Evolutionary conservation across 805 yeast species (phyloP).

Genomic region (Wickerhamomyces ciferrii): DNA sequence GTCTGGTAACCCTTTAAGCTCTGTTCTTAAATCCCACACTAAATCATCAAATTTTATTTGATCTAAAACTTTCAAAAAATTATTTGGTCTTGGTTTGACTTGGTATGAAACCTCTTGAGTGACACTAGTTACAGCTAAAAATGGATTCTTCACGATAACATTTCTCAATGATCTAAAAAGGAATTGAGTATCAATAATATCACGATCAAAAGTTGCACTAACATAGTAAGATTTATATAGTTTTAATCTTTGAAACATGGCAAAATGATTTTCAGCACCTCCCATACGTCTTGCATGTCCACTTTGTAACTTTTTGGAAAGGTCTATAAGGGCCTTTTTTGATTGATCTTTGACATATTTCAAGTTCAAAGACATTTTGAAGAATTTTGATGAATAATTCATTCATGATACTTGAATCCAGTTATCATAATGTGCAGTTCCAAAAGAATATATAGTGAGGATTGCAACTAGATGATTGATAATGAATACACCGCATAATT

Average conservation of each 20-base stretch:
- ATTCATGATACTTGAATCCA: no score
- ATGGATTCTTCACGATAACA: constrained; percentile 1
- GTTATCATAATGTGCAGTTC: no score
- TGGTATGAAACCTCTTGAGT: constrained; percentile 12
- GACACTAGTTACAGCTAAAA: constrained; percentile 13
- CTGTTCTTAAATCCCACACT: not conserved
- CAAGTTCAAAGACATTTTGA: not conserved
- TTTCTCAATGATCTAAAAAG: not conserved
- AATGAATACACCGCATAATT: no score
- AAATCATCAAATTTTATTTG: not conserved
- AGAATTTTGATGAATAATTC: no score
- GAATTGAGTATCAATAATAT: constrained; percentile 6
- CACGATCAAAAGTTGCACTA: constrained; percentile 14
- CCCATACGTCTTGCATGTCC: constrained; percentile 27
- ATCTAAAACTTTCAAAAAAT: not conserved
- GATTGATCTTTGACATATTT: not conserved
- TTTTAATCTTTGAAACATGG: constrained; percentile 18
- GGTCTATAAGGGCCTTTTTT: constrained; percentile 1
- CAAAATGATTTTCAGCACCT: constrained; percentile 22
- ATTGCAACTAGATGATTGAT: no score
- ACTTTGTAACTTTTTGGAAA: constrained; percentile 1
- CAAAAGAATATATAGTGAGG: no score
- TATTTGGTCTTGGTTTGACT: constrained; percentile 2
- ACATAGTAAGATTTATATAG: constrained; percentile 19
- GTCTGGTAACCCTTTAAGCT: not conserved